phyloP scores from a whole-genome alignment of 2,329 filamentous ascomycete species.

The Colletotrichum spaethianum region DNA sequence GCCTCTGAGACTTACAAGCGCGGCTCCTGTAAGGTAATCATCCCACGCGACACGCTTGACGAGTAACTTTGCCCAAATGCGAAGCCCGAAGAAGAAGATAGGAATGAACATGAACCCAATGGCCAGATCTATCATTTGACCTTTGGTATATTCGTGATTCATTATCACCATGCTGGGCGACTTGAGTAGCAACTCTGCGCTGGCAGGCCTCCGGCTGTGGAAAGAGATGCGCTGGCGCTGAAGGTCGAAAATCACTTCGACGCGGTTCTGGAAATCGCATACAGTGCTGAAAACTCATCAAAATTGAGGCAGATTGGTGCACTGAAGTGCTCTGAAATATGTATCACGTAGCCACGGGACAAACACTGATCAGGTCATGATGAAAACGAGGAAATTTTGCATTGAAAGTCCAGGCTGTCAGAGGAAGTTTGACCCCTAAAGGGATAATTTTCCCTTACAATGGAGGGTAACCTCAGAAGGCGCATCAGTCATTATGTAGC shows the following conservation, averaged over 20 bases:
- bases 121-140: conserved; percentile 39
- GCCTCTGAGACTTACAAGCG: conserved; percentile 20
- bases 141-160: conserved; percentile 37
- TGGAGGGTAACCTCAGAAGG: background rate
- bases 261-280: background rate
- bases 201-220: background rate
- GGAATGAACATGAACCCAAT: conserved; percentile 38
- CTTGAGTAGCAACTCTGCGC: background rate
- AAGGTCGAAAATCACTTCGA: background rate
- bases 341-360: background rate
- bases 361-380: background rate
- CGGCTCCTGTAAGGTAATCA: conserved; percentile 36
- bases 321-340: background rate
- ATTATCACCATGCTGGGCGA: conserved; percentile 20
- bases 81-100: conserved; percentile 29
- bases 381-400: background rate
- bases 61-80: conserved; percentile 39
- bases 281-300: background rate
- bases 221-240: background rate
- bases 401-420: background rate
- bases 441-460: background rate
- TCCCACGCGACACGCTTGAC: conserved; percentile 39
- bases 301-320: background rate
- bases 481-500: background rate
- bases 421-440: background rate